Conservation (phyloP, 2,329 filamentous ascomycete genomes). For the Torrubiella hemipterigena region DNA sequence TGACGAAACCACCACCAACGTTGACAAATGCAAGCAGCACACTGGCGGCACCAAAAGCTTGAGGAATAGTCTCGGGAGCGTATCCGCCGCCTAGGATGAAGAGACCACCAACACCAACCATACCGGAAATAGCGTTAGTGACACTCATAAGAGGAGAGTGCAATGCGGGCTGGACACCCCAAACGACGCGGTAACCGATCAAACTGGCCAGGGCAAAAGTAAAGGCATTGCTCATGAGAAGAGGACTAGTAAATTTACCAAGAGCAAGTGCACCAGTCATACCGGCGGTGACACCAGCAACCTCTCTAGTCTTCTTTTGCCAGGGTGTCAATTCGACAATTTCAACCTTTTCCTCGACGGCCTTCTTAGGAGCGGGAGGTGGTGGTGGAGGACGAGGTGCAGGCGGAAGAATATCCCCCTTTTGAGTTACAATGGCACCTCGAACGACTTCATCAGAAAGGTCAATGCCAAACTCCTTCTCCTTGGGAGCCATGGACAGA, state of each 20-base stretch:
- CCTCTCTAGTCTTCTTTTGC: constrained; percentile 68
- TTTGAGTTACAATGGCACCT: constrained; percentile 69
- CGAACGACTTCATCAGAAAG: constrained; percentile 76
- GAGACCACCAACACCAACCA: constrained; percentile 80
- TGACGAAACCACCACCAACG: constrained; percentile 77
- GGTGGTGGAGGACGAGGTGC: constrained; percentile 55
- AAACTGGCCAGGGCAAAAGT: constrained; percentile 74
- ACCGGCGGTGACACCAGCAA: constrained; percentile 60
- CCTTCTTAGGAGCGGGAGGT: constrained; percentile 33
- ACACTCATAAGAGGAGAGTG: constrained; percentile 89
- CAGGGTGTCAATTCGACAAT: constrained; percentile 64
- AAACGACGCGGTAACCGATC: constrained; percentile 80
- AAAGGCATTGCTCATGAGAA: constrained; percentile 83
- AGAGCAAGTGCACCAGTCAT: constrained; percentile 67
- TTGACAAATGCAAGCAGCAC: constrained; percentile 83
- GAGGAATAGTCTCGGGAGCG: constrained; percentile 65
- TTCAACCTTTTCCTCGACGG: constrained; percentile 34
- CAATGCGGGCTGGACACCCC: constrained; percentile 72
- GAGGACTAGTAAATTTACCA: constrained; percentile 67
- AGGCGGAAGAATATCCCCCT: constrained; percentile 64
- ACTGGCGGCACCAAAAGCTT: constrained; percentile 64
- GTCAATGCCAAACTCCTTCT: constrained; percentile 71
- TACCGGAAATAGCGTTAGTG: constrained; percentile 83
- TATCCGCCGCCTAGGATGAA: constrained; percentile 82
- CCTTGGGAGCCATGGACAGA: constrained; percentile 66